phyloP scores from a whole-genome alignment of 345 rosid genomes.

The Camelina sativa region DNA sequence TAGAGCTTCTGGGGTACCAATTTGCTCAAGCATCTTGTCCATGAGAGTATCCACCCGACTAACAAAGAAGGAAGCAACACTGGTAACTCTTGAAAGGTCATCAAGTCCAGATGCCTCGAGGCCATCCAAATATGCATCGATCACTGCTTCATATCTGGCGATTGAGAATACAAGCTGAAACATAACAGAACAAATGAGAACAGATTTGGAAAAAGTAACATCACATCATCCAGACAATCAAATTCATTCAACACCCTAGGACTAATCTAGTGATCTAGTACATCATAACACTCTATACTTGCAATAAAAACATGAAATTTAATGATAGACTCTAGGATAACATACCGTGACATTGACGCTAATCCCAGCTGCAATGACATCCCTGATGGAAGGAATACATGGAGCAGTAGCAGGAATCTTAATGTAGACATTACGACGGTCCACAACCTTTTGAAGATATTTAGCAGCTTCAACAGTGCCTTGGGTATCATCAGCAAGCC shows the following conservation, averaged over 20 bases:
- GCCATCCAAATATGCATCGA: slow-evolving; percentile 98
- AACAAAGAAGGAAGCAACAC: slow-evolving; percentile 98
- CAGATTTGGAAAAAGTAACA: background rate
- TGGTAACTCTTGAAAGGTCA: slow-evolving; percentile 94
- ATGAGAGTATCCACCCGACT: slow-evolving; percentile 95
- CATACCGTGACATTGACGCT: slow-evolving; percentile 97
- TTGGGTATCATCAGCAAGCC: slow-evolving; percentile 85
- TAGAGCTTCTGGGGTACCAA: slow-evolving; percentile 93
- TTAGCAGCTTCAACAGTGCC: slow-evolving; percentile 94
- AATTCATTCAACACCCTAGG: background rate
- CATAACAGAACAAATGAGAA: slow-evolving; percentile 26
- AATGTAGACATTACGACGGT: slow-evolving; percentile 87
- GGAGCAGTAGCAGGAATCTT: slow-evolving; percentile 97
- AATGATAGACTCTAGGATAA: slow-evolving; percentile 13
- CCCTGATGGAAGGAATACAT: slow-evolving; percentile 89
- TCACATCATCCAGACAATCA: background rate
- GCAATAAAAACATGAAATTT: slow-evolving; percentile 7
- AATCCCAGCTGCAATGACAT: slow-evolving; percentile 83
- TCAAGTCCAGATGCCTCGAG: slow-evolving; percentile 92
- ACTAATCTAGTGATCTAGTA: slow-evolving; percentile 15
- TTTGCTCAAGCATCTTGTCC: slow-evolving; percentile 94
- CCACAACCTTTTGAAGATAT: slow-evolving; percentile 83
- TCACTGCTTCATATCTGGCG: slow-evolving; percentile 88
- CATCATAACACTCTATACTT: background rate
- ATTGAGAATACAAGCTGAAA: slow-evolving; percentile 93